Conservation (phyloP, 176 grass and related monocot species). For the Eremochloa ophiuroides region DNA sequence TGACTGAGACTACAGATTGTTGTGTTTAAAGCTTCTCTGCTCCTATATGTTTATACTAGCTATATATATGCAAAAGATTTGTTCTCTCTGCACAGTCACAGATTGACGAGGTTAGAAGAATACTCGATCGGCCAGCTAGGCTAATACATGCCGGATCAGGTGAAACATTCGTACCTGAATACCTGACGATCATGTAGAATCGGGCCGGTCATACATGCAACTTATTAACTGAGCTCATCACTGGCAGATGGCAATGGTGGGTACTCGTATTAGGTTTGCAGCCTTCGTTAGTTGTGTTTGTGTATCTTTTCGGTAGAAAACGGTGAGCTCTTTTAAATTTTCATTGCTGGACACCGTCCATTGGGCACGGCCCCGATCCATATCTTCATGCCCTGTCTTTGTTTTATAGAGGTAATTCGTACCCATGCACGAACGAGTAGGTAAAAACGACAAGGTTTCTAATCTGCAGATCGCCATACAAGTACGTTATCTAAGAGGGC, state of each 20-base stretch:
- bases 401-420: not conserved
- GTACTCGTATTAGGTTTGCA: constrained; percentile 9
- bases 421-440: not conserved
- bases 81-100: too few relatives aligned
- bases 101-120: too few relatives aligned
- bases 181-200: too few relatives aligned
- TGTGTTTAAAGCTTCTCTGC: not conserved
- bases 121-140: not conserved
- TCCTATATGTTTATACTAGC: not conserved
- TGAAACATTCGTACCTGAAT: not conserved
- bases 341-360: not conserved
- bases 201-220: too few relatives aligned
- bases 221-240: too few relatives aligned
- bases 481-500: constrained; percentile 6
- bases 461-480: constrained; percentile 12
- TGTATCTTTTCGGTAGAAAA: not conserved
- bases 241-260: not conserved
- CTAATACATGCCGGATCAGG: not conserved
- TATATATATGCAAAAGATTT: not conserved
- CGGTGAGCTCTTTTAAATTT: not conserved
- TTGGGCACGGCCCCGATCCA: not conserved
- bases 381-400: not conserved
- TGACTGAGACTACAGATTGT: not conserved
- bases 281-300: not conserved
- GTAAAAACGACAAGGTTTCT: constrained; percentile 19